These are phyloP conservation scores for Diversispora epigaea DNA, from an alignment of 192 early-diverging fungal genomes.

Conservation along the genomic window DNA sequence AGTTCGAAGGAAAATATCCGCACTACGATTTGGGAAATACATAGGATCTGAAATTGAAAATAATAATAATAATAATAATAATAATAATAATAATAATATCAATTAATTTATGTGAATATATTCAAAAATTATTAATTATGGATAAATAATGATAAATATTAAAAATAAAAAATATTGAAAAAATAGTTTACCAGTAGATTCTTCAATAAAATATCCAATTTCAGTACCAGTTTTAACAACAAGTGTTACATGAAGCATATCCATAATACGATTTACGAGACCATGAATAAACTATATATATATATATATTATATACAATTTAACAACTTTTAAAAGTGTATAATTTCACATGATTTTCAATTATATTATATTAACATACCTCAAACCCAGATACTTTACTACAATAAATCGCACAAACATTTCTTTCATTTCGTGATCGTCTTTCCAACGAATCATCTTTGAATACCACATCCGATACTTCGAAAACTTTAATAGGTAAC, in stretches of 20 bases:
- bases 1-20: constrained; percentile 76
- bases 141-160: too few species aligned
- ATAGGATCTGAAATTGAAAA: constrained; percentile 54
- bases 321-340: too few species aligned
- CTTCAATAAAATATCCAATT: constrained; percentile 77
- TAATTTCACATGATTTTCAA: too few species aligned
- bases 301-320: background rate
- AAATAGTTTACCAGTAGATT: constrained; percentile 61
- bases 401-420: constrained; percentile 81
- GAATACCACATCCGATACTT: constrained; percentile 91
- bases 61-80: background rate
- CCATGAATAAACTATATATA: constrained; percentile 77
- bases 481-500: constrained; percentile 92
- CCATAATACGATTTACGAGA: constrained; percentile 86
- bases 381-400: constrained; percentile 84
- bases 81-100: background rate
- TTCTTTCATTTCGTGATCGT: constrained; percentile 85
- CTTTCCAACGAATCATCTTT: constrained; percentile 82
- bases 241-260: constrained; percentile 64
- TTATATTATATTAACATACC: constrained; percentile 36
- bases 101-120: constrained; percentile 10
- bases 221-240: constrained; percentile 50
- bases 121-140: too few species aligned
- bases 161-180: too few species aligned
- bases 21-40: constrained; percentile 89